These are phyloP conservation scores for Ustilago tritici DNA, from an alignment of 1,284 basidiomycete genomes.

Conservation along the genomic window DNA sequence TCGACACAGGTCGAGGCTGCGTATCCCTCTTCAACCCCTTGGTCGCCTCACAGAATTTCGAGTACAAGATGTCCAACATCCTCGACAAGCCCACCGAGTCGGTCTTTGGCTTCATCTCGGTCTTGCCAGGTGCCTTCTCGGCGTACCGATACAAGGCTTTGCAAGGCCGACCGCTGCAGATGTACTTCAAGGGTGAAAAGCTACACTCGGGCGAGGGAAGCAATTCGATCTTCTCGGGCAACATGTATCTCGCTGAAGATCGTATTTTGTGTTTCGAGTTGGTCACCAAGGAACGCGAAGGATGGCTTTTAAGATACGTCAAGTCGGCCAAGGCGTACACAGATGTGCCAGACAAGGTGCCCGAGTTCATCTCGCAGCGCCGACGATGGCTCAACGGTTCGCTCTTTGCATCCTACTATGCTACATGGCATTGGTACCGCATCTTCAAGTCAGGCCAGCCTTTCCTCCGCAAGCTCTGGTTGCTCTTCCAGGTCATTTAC, in stretches of 20 bases:
- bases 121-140: slow-evolving; percentile 91
- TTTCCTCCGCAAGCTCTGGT: slow-evolving; percentile 57
- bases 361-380: slow-evolving; percentile 66
- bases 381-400: slow-evolving; percentile 67
- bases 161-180: slow-evolving; percentile 84
- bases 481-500: slow-evolving; percentile 66
- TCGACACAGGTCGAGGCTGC: slow-evolving; percentile 82
- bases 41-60: slow-evolving; percentile 75
- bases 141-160: slow-evolving; percentile 84
- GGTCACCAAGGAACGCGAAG: slow-evolving; percentile 70
- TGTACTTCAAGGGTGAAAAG: slow-evolving; percentile 94
- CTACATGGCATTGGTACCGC: slow-evolving; percentile 63
- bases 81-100: slow-evolving; percentile 75
- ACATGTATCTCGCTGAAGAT: slow-evolving; percentile 68
- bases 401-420: slow-evolving; percentile 64
- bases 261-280: slow-evolving; percentile 68
- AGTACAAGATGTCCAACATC: slow-evolving; percentile 68
- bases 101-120: slow-evolving; percentile 89
- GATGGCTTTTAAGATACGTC: slow-evolving; percentile 66
- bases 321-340: slow-evolving; percentile 66
- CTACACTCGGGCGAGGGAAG: slow-evolving; percentile 67
- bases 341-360: slow-evolving; percentile 64
- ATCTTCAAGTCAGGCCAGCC: slow-evolving; percentile 65
- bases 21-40: slow-evolving; percentile 75
- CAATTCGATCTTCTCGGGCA: slow-evolving; percentile 63